These are phyloP conservation scores for Cryptosporidium sp. DNA, from an alignment of 169 alveolate species.

Conservation along the genomic window DNA sequence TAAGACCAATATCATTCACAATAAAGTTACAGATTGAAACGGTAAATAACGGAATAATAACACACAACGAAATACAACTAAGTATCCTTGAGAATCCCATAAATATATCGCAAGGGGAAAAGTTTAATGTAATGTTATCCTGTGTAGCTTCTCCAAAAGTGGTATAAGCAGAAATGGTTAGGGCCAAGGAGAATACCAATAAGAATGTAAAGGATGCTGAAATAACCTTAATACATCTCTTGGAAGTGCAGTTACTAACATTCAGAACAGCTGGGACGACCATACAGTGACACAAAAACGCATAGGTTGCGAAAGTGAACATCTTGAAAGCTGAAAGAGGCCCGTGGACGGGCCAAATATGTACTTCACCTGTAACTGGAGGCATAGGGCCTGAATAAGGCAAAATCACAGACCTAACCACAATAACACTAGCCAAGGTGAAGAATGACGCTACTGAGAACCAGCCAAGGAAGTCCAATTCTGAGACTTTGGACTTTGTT, in stretches of 20 bases:
- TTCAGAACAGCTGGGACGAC: conserved; percentile 73
- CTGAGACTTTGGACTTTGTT: conserved; percentile 33
- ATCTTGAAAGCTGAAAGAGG: conserved; percentile 54
- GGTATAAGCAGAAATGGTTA: conserved; percentile 50
- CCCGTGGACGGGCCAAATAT: conserved; percentile 49
- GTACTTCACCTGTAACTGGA: conserved; percentile 43
- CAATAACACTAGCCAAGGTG: conserved; percentile 46
- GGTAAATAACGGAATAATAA: conserved; percentile 61
- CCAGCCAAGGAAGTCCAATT: conserved; percentile 68
- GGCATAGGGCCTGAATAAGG: conserved; percentile 75
- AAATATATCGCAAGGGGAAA: conserved; percentile 56
- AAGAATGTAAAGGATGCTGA: conserved; percentile 50
- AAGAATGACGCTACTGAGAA: conserved; percentile 62
- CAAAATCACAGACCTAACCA: conserved; percentile 21
- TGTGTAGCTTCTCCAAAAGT: conserved; percentile 60
- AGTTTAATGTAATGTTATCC: conserved; percentile 60
- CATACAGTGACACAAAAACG: conserved; percentile 66
- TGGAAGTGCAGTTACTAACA: conserved; percentile 44
- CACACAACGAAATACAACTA: conserved; percentile 62
- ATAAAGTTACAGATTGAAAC: conserved; percentile 60
- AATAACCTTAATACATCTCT: conserved; percentile 67
- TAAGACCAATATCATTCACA: conserved; percentile 59
- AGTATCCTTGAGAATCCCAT: conserved; percentile 74
- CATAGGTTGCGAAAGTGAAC: conserved; percentile 71
- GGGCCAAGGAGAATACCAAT: conserved; percentile 40